Conservation (phyloP, 2,329 filamentous ascomycete species). For the Scedosporium aurantiacum region DNA sequence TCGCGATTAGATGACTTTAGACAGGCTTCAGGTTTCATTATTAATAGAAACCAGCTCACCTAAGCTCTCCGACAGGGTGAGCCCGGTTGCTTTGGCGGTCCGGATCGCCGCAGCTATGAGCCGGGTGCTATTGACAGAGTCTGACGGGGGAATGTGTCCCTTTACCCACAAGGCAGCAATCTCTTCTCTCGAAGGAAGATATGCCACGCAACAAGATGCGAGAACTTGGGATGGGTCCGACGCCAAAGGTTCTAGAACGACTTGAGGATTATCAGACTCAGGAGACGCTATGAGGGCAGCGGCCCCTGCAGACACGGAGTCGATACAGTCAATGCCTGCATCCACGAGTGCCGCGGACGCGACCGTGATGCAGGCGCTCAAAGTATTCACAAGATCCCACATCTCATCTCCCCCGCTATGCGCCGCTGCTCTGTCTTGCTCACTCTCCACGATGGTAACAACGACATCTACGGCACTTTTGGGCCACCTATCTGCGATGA, state of each 20-base stretch:
- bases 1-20: too few relatives aligned
- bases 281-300: slow-evolving; percentile 56
- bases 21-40: too few relatives aligned
- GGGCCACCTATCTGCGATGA: slow-evolving; percentile 94
- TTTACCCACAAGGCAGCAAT: slow-evolving; percentile 93
- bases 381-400: slow-evolving; percentile 84
- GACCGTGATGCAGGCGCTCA: slow-evolving; percentile 86
- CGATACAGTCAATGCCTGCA: slow-evolving; percentile 91
- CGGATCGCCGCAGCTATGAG: slow-evolving; percentile 29
- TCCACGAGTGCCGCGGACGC: slow-evolving; percentile 87
- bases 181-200: slow-evolving; percentile 77
- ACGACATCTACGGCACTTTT: slow-evolving; percentile 96
- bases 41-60: slow-evolving; percentile 19
- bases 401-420: slow-evolving; percentile 45
- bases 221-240: slow-evolving; percentile 67
- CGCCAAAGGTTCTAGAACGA: slow-evolving; percentile 72
- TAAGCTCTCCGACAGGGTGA: slow-evolving; percentile 21
- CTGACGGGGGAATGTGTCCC: slow-evolving; percentile 43
- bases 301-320: slow-evolving; percentile 79
- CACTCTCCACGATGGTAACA: slow-evolving; percentile 84
- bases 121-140: slow-evolving; percentile 19
- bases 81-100: slow-evolving; percentile 26
- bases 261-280: slow-evolving; percentile 24
- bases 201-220: slow-evolving; percentile 82
- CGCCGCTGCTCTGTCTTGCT: slow-evolving; percentile 57